Evolutionary conservation across 768 basidiomycete species (phyloP).

Genomic region (Pleurotus tuoliensis): DNA sequence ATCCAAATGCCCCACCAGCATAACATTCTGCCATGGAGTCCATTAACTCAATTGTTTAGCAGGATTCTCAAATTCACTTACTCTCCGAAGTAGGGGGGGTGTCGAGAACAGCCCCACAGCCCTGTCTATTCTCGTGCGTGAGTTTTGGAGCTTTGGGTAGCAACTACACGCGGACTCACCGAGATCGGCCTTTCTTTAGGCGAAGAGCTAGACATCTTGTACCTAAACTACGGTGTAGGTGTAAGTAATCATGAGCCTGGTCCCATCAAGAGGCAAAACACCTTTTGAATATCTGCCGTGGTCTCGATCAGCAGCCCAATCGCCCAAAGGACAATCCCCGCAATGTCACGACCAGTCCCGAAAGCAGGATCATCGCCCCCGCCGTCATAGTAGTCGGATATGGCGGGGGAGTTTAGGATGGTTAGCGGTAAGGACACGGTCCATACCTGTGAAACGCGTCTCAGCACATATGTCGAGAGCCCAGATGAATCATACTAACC

Average conservation of each 20-base stretch:
- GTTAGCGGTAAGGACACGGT: slow-evolving; percentile 58
- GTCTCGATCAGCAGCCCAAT: slow-evolving; percentile 57
- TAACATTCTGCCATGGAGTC: slow-evolving; percentile 35
- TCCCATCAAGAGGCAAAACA: slow-evolving; percentile 12
- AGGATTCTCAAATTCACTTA: slow-evolving; percentile 23
- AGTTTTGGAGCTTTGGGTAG: no score
- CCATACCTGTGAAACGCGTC: slow-evolving; percentile 42
- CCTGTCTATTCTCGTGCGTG: slow-evolving; percentile 30
- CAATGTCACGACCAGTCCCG: slow-evolving; percentile 60
- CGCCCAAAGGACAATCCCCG: slow-evolving; percentile 57
- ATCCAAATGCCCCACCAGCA: slow-evolving; percentile 70
- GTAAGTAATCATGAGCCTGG: not conserved
- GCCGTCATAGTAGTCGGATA: slow-evolving; percentile 40
- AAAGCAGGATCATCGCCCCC: slow-evolving; percentile 49
- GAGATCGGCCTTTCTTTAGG: slow-evolving; percentile 47
- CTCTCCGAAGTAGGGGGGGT: slow-evolving; percentile 75
- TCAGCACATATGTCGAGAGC: not conserved
- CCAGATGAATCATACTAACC: slow-evolving; percentile 29
- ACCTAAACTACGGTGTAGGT: slow-evolving; percentile 33
- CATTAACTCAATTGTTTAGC: slow-evolving; percentile 1
- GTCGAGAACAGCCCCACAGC: slow-evolving; percentile 55
- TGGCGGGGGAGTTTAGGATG: slow-evolving; percentile 65
- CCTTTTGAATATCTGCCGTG: slow-evolving; percentile 57
- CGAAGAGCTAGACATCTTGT: slow-evolving; percentile 43
- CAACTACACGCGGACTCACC: slow-evolving; percentile 30